Conservation (phyloP, 139 green algal species). For the Chlorella sp. region DNA sequence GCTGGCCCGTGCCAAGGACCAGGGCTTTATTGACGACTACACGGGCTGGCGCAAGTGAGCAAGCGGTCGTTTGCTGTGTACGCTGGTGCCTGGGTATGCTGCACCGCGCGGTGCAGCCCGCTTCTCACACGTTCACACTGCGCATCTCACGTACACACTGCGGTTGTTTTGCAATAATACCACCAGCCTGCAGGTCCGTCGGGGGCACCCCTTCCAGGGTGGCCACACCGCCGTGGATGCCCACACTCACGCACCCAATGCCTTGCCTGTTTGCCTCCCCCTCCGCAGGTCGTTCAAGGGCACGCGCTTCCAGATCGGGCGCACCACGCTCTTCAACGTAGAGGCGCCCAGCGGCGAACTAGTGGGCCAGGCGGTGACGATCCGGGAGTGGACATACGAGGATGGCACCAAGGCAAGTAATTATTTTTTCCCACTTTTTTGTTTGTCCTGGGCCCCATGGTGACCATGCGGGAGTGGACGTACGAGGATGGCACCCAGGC, state of each 20-base stretch:
- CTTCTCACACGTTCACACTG: too few relatives aligned
- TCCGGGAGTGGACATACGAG: conserved; percentile 41
- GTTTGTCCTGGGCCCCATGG: conserved; percentile 40
- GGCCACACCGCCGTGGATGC: too few relatives aligned
- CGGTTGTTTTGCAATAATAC: too few relatives aligned
- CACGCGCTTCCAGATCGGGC: conserved; percentile 12
- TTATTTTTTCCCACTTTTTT: too few relatives aligned
- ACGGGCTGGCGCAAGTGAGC: conserved; percentile 17
- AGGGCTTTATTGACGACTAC: conserved; percentile 26
- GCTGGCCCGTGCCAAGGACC: conserved; percentile 16
- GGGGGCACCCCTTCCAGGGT: too few relatives aligned
- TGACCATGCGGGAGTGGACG: conserved; percentile 36
- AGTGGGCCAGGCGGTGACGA: conserved; percentile 35
- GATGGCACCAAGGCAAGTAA: conserved; percentile 41
- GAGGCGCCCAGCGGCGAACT: conserved; percentile 11
- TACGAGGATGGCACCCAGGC: conserved; percentile 41
- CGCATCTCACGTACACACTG: too few relatives aligned
- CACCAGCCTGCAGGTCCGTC: too few relatives aligned
- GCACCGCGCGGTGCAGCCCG: too few relatives aligned
- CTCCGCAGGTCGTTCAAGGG: conserved; percentile 29
- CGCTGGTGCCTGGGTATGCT: not conserved
- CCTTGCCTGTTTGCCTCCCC: not conserved
- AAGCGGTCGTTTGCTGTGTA: too few relatives aligned
- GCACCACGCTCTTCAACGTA: conserved; percentile 38
- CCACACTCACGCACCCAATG: too few relatives aligned